phyloP scores from a whole-genome alignment of 345 rosid species.

The Euclidium syriacum region DNA sequence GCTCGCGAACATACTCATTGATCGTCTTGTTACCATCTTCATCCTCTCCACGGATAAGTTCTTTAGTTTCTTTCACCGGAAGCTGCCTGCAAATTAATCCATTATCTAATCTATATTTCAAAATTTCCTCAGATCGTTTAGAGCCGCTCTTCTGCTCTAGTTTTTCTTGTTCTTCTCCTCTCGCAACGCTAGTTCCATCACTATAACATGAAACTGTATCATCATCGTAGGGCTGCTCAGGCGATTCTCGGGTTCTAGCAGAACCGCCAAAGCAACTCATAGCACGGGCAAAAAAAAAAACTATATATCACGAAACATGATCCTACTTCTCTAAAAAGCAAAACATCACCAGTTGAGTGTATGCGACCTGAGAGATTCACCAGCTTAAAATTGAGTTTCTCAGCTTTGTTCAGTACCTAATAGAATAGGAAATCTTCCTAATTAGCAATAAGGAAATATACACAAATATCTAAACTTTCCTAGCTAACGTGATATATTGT shows the following conservation, averaged over 20 bases:
- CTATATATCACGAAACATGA: constrained; percentile 59
- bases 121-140: constrained; percentile 68
- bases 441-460: too few relatives aligned
- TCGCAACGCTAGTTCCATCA: constrained; percentile 43
- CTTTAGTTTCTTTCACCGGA: constrained; percentile 85
- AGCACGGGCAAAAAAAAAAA: constrained; percentile 46
- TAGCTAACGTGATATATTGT: too few relatives aligned
- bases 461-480: too few relatives aligned
- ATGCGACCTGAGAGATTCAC: too few relatives aligned
- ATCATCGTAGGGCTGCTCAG: constrained; percentile 40
- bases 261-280: constrained; percentile 84
- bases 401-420: too few relatives aligned
- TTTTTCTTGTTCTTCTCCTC: constrained; percentile 35
- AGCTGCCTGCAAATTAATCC: constrained; percentile 80
- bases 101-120: constrained; percentile 58
- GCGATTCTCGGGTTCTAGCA: constrained; percentile 34
- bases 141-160: constrained; percentile 47
- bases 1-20: constrained; percentile 78
- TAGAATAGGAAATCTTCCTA: too few relatives aligned
- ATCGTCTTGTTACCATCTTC: constrained; percentile 84
- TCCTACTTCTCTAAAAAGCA: constrained; percentile 10
- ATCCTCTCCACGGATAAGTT: constrained; percentile 88
- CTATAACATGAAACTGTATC: constrained; percentile 50
- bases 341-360: too few relatives aligned
- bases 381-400: too few relatives aligned